Evolutionary conservation across 805 yeast genomes (phyloP).

Genomic region (Millerago galiae): DNA sequence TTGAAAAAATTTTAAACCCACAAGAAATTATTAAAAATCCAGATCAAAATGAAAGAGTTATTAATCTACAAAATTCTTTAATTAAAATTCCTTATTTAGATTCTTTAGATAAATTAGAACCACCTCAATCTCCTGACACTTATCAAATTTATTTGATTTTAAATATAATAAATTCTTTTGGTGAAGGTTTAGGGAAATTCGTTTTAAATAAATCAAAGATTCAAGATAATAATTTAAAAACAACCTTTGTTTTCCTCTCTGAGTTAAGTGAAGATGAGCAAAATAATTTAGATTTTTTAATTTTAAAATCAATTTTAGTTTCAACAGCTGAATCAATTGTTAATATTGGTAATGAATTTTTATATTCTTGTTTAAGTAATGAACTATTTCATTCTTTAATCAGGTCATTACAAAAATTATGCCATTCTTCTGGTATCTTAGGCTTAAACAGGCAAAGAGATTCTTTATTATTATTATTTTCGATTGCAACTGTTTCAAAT

Average conservation of each 20-base stretch:
- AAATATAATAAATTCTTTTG: constrained; percentile 42
- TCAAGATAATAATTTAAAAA: constrained; percentile 1
- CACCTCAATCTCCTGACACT: constrained; percentile 61
- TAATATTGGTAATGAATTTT: constrained; percentile 39
- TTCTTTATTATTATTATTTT: constrained; percentile 42
- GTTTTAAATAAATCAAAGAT: constrained; percentile 36
- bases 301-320: constrained; percentile 24
- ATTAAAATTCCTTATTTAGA: constrained; percentile 59
- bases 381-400: constrained; percentile 63
- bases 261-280: constrained; percentile 10
- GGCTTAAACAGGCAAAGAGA: constrained; percentile 52
- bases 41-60: constrained; percentile 19
- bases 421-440: constrained; percentile 80
- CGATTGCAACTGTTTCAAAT: constrained; percentile 38
- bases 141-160: constrained; percentile 57
- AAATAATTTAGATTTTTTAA: constrained; percentile 5
- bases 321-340: constrained; percentile 36
- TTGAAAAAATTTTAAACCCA: constrained; percentile 27
- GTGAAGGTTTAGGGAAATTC: constrained; percentile 63
- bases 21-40: constrained; percentile 26
- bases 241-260: constrained; percentile 12
- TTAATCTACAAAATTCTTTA: constrained; percentile 38
- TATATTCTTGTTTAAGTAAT: constrained; percentile 63
- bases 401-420: constrained; percentile 69
- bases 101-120: constrained; percentile 70